Evolutionary conservation across 1,139 yeast genomes (phyloP).

Genomic region (Hyphopichia wangnamkhiaoensis): DNA sequence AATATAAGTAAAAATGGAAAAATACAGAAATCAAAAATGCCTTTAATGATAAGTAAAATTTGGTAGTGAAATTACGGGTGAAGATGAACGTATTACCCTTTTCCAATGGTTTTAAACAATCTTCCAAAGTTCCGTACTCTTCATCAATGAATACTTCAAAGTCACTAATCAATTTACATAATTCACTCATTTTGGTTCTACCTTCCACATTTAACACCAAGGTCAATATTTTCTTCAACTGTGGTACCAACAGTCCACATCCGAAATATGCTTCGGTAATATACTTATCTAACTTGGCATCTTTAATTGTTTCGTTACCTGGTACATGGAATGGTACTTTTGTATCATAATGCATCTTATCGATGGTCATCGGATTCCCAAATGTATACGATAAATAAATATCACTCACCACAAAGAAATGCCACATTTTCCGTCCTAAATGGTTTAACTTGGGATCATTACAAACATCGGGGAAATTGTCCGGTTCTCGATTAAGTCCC

Average conservation of each 20-base stretch:
- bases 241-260: slow-evolving; percentile 6
- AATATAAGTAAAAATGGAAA: slow-evolving; percentile 42
- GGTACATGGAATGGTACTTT: slow-evolving; percentile 25
- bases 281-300: slow-evolving; percentile 22
- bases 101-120: slow-evolving; percentile 20
- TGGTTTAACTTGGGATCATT: slow-evolving; percentile 27
- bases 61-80: slow-evolving; percentile 25
- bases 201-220: slow-evolving; percentile 23
- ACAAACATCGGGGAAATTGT: slow-evolving; percentile 19
- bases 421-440: slow-evolving; percentile 41
- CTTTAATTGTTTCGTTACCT: slow-evolving; percentile 24
- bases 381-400: slow-evolving; percentile 26
- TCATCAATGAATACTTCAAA: slow-evolving; percentile 19
- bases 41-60: slow-evolving; percentile 29
- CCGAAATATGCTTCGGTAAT: slow-evolving; percentile 17
- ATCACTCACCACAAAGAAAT: slow-evolving; percentile 28
- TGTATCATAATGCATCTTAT: slow-evolving; percentile 25
- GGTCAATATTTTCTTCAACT: slow-evolving; percentile 14
- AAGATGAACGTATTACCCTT: slow-evolving; percentile 17
- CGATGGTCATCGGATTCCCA: slow-evolving; percentile 29
- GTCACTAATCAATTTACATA: slow-evolving; percentile 21
- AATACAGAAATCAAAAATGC: slow-evolving; percentile 36
- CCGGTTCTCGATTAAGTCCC: slow-evolving; percentile 50
- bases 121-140: slow-evolving; percentile 21
- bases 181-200: slow-evolving; percentile 21